These are phyloP conservation scores for Talaromyces sp. DNA, from an alignment of 2,329 filamentous ascomycete species.

Conservation along the genomic window DNA sequence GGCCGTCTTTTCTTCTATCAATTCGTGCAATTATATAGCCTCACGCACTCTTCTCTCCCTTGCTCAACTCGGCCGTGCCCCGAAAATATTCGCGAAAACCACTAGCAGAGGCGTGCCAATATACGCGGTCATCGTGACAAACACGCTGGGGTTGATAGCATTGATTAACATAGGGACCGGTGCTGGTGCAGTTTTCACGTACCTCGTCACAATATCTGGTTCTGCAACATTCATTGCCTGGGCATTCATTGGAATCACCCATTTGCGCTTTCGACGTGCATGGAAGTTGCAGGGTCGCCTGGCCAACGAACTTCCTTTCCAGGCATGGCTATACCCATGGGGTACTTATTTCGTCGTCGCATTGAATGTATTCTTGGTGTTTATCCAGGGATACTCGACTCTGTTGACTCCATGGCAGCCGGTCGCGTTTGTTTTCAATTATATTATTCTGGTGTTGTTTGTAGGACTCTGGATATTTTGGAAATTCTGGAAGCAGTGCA, in stretches of 20 bases:
- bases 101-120: conserved; percentile 41
- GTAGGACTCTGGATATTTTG: conserved; percentile 2
- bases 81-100: conserved; percentile 37
- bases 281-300: conserved; percentile 8
- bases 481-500: conserved; percentile 6
- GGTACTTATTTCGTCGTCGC: conserved; percentile 6
- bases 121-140: conserved; percentile 38
- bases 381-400: conserved; percentile 7
- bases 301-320: conserved; percentile 7
- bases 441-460: conserved; percentile 12
- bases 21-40: conserved; percentile 42
- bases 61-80: conserved; percentile 43
- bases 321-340: conserved; percentile 6
- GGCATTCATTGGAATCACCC: conserved; percentile 9
- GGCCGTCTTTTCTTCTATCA: conserved; percentile 37
- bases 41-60: conserved; percentile 67
- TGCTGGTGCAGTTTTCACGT: conserved; percentile 55
- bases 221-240: conserved; percentile 11
- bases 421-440: conserved; percentile 9
- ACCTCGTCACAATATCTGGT: conserved; percentile 31
- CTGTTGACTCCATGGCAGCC: conserved; percentile 10
- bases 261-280: conserved; percentile 8
- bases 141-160: conserved; percentile 57
- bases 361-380: conserved; percentile 9
- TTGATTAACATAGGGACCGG: conserved; percentile 64